A percentile compares a stretch with the other conserved stretches of the same genome.
These are phyloP conservation scores for Vaccinium corymbosum DNA, from an alignment of 148 eudicot genomes.

Conservation along the genomic window DNA sequence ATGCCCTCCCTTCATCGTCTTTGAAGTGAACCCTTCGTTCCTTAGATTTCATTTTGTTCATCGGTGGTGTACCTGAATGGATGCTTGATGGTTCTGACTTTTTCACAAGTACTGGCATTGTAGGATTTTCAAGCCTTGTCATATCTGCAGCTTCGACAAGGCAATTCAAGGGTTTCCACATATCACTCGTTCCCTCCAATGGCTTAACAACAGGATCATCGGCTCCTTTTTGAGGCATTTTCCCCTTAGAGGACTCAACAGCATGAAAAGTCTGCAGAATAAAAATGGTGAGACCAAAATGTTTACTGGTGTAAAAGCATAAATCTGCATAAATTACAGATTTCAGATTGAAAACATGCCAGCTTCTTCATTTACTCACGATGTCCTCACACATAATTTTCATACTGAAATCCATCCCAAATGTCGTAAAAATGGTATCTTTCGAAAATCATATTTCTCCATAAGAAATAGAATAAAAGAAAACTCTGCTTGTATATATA, in stretches of 20 bases:
- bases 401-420: neutral
- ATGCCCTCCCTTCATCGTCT: conserved; percentile 21
- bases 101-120: conserved; percentile 26
- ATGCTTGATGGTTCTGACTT: conserved; percentile 25
- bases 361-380: neutral
- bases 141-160: conserved; percentile 56
- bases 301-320: neutral
- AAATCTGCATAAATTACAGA: neutral
- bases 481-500: no score
- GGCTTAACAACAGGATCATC: conserved; percentile 20
- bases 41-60: conserved; percentile 22
- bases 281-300: neutral
- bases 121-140: conserved; percentile 36
- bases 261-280: conserved; percentile 33
- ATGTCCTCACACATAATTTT: neutral
- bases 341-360: neutral
- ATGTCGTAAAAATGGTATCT: neutral
- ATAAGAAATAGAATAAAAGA: no score
- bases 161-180: conserved; percentile 52
- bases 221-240: conserved; percentile 23
- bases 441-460: no score
- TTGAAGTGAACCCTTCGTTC: conserved; percentile 24
- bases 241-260: conserved; percentile 33
- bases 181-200: conserved; percentile 44
- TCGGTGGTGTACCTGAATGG: conserved; percentile 17